Percentiles rank a stretch among this genome's conserved stretches.
Evolutionary conservation across 768 basidiomycete genomes (phyloP).

Genomic region (Hemileccinum rubropunctum): DNA sequence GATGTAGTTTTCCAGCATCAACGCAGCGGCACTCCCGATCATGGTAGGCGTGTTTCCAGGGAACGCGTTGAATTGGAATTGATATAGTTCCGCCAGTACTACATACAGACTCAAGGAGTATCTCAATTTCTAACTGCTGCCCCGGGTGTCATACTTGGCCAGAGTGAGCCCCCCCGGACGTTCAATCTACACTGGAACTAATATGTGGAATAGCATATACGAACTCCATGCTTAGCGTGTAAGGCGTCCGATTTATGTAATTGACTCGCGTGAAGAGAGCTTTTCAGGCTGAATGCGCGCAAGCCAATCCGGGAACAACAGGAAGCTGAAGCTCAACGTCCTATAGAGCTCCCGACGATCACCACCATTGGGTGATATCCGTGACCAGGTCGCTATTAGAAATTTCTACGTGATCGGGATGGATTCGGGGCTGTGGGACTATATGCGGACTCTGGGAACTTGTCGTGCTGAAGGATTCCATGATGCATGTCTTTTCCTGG

Average conservation of each 20-base stretch:
- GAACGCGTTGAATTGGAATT: background rate
- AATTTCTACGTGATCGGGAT: too few species aligned
- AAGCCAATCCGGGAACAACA: slow-evolving; percentile 17
- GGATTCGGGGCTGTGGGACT: too few species aligned
- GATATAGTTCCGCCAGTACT: slow-evolving; percentile 9
- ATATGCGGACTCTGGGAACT: too few species aligned
- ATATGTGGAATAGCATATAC: slow-evolving; percentile 11
- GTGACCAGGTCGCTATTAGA: too few species aligned
- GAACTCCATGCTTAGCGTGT: slow-evolving; percentile 28
- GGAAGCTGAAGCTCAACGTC: background rate
- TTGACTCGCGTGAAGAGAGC: background rate
- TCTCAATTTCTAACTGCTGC: slow-evolving; percentile 6
- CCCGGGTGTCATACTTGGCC: slow-evolving; percentile 13
- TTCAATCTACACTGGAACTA: background rate
- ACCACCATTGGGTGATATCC: slow-evolving; percentile 9
- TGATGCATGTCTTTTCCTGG: too few species aligned
- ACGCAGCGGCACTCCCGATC: slow-evolving; percentile 6
- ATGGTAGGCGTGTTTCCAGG: slow-evolving; percentile 5
- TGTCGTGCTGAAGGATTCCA: too few species aligned
- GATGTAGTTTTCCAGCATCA: slow-evolving; percentile 5
- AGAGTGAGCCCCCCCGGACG: slow-evolving; percentile 11
- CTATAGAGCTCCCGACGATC: slow-evolving; percentile 20
- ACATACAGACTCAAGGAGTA: slow-evolving; percentile 1
- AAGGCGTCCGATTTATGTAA: background rate
- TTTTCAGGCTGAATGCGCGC: slow-evolving; percentile 15